Evolutionary conservation across 768 basidiomycete genomes (phyloP).

Genomic region (Paxillus ammoniavirescens): DNA sequence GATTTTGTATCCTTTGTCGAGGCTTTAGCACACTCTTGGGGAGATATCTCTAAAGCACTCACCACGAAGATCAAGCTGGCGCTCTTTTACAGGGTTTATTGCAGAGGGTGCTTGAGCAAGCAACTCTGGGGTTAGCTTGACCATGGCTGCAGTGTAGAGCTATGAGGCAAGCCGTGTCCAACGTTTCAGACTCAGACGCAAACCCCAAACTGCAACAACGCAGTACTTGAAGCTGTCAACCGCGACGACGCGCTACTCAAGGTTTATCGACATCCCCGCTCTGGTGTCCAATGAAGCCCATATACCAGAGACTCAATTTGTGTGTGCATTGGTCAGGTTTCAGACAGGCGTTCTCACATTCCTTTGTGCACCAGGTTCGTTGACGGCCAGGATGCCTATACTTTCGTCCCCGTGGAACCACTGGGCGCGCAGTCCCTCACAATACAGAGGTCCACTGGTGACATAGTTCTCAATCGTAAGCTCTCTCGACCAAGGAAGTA

Average conservation of each 20-base stretch:
- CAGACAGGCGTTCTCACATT: neutral
- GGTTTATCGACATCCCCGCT: conserved; percentile 10
- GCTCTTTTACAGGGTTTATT: conserved; percentile 82
- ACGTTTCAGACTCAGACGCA: conserved; percentile 37
- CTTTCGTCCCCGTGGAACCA: conserved; percentile 67
- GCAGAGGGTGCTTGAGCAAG: conserved; percentile 77
- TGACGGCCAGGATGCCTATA: conserved; percentile 72
- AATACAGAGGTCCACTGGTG: conserved; percentile 71
- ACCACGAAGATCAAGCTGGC: conserved; percentile 92
- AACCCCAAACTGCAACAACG: neutral
- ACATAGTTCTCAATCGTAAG: conserved; percentile 70
- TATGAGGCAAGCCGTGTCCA: conserved; percentile 1
- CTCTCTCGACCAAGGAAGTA: neutral
- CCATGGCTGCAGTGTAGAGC: conserved; percentile 36
- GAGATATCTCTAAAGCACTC: conserved; percentile 23
- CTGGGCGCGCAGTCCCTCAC: conserved; percentile 64
- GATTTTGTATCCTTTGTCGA: conserved; percentile 78
- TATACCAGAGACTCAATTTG: conserved; percentile 76
- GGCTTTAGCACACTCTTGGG: conserved; percentile 12
- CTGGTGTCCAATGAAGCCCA: conserved; percentile 54
- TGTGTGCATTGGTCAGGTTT: conserved; percentile 33
- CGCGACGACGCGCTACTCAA: conserved; percentile 10
- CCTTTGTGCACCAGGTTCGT: conserved; percentile 46
- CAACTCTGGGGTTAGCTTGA: conserved; percentile 95
- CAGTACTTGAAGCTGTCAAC: no score